Conservation (phyloP, 192 early-diverging fungal species). For the Glomus cerebriforme region DNA sequence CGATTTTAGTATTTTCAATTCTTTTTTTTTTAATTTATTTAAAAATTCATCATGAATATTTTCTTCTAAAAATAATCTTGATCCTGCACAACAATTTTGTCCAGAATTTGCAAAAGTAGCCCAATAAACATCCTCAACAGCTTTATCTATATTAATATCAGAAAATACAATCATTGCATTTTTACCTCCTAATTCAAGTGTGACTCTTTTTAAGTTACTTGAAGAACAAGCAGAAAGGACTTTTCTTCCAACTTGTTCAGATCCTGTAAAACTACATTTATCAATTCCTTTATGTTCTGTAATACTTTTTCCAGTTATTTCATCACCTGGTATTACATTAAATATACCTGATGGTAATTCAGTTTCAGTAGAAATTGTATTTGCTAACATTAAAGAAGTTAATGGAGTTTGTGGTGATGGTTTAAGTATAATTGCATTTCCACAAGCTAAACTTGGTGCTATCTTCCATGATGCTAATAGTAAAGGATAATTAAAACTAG, state of each 20-base stretch:
- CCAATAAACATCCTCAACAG: slow-evolving; percentile 62
- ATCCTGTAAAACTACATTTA: slow-evolving; percentile 77
- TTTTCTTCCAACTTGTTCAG: slow-evolving; percentile 63
- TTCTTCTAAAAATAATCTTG: slow-evolving; percentile 75
- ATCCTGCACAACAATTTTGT: slow-evolving; percentile 79
- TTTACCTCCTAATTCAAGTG: slow-evolving; percentile 88
- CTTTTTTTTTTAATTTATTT: slow-evolving; percentile 56
- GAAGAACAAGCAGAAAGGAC: slow-evolving; percentile 63
- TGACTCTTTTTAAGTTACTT: slow-evolving; percentile 72
- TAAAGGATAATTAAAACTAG: slow-evolving; percentile 78
- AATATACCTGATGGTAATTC: slow-evolving; percentile 79
- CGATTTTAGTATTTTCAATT: slow-evolving; percentile 57
- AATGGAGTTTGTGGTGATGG: slow-evolving; percentile 72
- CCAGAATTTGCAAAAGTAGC: slow-evolving; percentile 83
- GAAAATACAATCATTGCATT: slow-evolving; percentile 79
- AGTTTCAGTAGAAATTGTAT: slow-evolving; percentile 59
- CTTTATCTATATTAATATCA: slow-evolving; percentile 75
- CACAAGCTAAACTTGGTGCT: slow-evolving; percentile 67
- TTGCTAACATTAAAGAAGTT: slow-evolving; percentile 63
- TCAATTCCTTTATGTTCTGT: slow-evolving; percentile 67
- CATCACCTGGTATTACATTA: slow-evolving; percentile 83
- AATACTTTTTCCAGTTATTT: slow-evolving; percentile 65
- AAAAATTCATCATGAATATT: slow-evolving; percentile 70
- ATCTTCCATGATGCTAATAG: slow-evolving; percentile 80
- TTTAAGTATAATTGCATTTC: slow-evolving; percentile 68